Evolutionary conservation across 495 filamentous ascomycete genomes (phyloP).

Genomic region (Thermothielavioides terrestris): DNA sequence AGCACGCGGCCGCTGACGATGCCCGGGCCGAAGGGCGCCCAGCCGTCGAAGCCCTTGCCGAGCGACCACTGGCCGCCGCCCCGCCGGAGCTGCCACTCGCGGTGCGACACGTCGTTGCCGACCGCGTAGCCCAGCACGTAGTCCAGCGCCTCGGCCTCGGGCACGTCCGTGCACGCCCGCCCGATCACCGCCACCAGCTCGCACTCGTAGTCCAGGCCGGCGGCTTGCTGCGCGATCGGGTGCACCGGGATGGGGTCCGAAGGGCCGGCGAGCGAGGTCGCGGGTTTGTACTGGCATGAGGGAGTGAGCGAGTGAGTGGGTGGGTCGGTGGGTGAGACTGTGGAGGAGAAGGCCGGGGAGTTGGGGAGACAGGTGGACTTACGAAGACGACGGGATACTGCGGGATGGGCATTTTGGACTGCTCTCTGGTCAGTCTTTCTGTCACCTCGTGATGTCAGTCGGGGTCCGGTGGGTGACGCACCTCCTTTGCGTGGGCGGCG

Average conservation of each 20-base stretch:
- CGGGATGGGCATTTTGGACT: constrained; percentile 64
- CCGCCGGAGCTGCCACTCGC: constrained; percentile 72
- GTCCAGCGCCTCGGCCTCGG: constrained; percentile 57
- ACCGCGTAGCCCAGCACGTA: constrained; percentile 75
- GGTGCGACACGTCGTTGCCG: constrained; percentile 77
- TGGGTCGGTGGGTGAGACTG: background rate
- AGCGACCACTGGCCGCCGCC: constrained; percentile 75
- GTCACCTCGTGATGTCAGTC: background rate
- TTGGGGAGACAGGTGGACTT: constrained; percentile 16
- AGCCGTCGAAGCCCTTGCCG: constrained; percentile 82
- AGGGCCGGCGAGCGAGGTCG: constrained; percentile 62
- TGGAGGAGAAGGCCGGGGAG: background rate
- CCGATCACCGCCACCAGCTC: constrained; percentile 76
- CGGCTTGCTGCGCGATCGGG: constrained; percentile 44
- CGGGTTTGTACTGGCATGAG: constrained; percentile 57
- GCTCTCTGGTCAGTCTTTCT: background rate
- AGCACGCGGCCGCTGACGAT: constrained; percentile 63
- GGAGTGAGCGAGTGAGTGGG: background rate
- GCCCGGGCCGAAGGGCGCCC: constrained; percentile 80
- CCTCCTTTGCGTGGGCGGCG: constrained; percentile 68
- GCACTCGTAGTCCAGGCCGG: constrained; percentile 75
- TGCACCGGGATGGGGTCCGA: constrained; percentile 60
- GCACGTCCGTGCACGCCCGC: constrained; percentile 57
- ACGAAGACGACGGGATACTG: constrained; percentile 71
- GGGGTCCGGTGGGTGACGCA: constrained; percentile 9